Conservation (phyloP, 345 rosid species). For the Kernera saxatilis region DNA sequence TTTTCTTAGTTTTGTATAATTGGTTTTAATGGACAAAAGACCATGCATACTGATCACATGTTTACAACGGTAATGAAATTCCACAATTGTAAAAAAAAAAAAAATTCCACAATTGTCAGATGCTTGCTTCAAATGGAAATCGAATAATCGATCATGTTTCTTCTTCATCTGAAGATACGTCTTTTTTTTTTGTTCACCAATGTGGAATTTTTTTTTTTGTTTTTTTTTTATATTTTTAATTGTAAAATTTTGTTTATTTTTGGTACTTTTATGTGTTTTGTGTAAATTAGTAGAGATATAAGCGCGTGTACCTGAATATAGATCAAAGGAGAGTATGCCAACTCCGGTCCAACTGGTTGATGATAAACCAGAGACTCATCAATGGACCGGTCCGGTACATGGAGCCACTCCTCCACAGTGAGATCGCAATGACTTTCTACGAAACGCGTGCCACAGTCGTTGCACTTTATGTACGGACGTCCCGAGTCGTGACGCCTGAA, state of each 20-base stretch:
- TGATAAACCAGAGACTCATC: slow-evolving; percentile 45
- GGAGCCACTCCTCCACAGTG: slow-evolving; percentile 66
- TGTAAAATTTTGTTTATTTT: background rate
- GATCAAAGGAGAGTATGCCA: slow-evolving; percentile 52
- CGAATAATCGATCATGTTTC: too few relatives aligned
- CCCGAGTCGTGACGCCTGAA: slow-evolving; percentile 45
- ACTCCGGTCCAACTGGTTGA: slow-evolving; percentile 67
- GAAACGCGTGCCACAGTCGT: slow-evolving; percentile 70
- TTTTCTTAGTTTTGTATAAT: too few relatives aligned
- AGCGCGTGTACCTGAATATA: slow-evolving; percentile 67
- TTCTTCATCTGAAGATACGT: too few relatives aligned
- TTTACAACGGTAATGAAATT: too few relatives aligned
- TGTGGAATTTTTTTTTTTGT: background rate
- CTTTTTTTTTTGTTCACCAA: background rate
- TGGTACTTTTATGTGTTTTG: background rate
- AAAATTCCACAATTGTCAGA: too few relatives aligned
- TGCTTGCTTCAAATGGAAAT: too few relatives aligned
- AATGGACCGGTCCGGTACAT: slow-evolving; percentile 32
- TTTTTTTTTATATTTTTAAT: background rate
- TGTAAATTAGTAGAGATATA: background rate
- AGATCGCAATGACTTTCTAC: slow-evolving; percentile 58
- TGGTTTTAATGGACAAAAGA: too few relatives aligned
- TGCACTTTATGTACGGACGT: slow-evolving; percentile 69
- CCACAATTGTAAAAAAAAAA: too few relatives aligned
- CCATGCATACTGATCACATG: too few relatives aligned